A percentile compares a stretch with the other conserved stretches of the same genome.
These are phyloP conservation scores for Clarkia xantiana DNA, from an alignment of 345 rosid species.

Conservation along the genomic window DNA sequence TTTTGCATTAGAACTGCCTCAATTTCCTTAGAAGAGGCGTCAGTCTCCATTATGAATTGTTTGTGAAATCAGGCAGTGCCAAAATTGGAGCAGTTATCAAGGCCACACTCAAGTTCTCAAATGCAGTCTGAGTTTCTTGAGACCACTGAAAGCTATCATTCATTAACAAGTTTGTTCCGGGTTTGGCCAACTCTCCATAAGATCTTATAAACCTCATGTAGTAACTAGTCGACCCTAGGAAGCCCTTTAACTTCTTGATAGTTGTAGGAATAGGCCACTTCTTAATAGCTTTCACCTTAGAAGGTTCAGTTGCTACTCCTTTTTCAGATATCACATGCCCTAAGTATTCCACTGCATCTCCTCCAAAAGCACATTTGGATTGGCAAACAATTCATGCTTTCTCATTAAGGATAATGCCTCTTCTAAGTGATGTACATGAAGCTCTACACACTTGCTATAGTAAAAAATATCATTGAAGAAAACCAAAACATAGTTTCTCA, in stretches of 20 bases:
- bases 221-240: background rate
- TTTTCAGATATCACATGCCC: background rate
- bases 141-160: background rate
- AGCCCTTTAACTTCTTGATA: background rate
- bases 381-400: background rate
- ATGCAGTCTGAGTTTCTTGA: background rate
- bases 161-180: background rate
- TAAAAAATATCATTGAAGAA: background rate
- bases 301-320: background rate
- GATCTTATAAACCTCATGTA: background rate
- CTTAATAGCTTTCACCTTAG: background rate
- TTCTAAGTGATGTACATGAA: background rate
- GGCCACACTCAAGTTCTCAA: background rate
- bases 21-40: too few species aligned
- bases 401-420: background rate
- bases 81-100: background rate
- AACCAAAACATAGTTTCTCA: background rate
- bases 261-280: background rate
- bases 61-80: background rate
- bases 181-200: background rate
- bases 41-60: too few species aligned
- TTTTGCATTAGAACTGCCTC: background rate
- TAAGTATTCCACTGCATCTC: background rate
- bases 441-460: background rate
- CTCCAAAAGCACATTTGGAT: too few species aligned